phyloP scores from a whole-genome alignment of 2,329 filamentous ascomycete genomes.

The Graphilbum fragrans region DNA sequence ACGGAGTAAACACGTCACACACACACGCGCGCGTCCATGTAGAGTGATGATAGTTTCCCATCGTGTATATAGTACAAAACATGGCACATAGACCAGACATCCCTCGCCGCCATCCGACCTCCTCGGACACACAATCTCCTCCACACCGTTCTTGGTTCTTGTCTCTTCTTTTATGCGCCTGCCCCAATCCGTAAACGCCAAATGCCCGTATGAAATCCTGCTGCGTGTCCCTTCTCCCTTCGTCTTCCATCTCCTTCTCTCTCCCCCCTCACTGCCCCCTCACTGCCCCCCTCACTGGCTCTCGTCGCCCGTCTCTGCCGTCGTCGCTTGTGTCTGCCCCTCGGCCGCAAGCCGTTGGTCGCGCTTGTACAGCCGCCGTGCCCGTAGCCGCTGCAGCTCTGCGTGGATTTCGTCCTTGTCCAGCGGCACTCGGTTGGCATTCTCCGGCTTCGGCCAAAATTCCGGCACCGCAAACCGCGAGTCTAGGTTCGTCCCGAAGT shows the following conservation, averaged over 20 bases:
- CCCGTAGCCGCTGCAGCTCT: slow-evolving; percentile 64
- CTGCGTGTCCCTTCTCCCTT: neutral
- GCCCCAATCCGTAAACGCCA: too few species aligned
- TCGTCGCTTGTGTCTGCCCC: slow-evolving; percentile 13
- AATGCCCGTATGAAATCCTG: too few species aligned
- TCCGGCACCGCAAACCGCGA: slow-evolving; percentile 75
- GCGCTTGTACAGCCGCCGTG: slow-evolving; percentile 60
- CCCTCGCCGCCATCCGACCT: too few species aligned
- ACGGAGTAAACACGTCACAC: too few species aligned
- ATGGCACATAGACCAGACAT: too few species aligned
- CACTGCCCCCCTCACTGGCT: neutral
- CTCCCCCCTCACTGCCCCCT: too few species aligned
- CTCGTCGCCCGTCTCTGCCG: neutral
- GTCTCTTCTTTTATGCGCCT: too few species aligned
- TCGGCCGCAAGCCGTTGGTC: slow-evolving; percentile 42
- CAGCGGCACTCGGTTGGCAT: slow-evolving; percentile 64
- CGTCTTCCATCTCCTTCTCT: neutral
- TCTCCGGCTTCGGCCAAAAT: slow-evolving; percentile 82
- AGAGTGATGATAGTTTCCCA: too few species aligned
- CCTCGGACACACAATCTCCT: too few species aligned
- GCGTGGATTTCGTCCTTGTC: slow-evolving; percentile 72
- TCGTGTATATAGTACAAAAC: too few species aligned
- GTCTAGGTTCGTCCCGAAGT: slow-evolving; percentile 98
- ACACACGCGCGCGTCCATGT: too few species aligned
- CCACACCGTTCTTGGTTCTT: too few species aligned